A percentile compares a stretch with the other conserved stretches of the same genome.
Conservation (phyloP, 2,329 filamentous ascomycete species). For the Hymenoscyphus repandus region DNA sequence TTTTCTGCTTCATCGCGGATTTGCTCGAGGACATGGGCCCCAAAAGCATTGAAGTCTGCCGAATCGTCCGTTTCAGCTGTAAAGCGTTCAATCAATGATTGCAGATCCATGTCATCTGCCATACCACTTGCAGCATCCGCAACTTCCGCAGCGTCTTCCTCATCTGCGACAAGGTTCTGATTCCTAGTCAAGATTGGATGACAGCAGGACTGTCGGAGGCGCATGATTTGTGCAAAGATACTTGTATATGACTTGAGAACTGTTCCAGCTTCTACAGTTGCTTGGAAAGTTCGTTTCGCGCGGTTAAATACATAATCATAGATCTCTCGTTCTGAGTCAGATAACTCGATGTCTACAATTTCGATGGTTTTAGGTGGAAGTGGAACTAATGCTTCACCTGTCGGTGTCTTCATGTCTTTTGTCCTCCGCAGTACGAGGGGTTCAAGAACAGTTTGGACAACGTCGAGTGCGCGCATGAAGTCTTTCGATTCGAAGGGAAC, state of each 20-base stretch:
- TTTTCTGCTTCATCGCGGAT: constrained; percentile 84
- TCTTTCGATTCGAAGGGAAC: constrained; percentile 95
- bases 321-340: constrained; percentile 77
- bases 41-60: constrained; percentile 65
- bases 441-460: constrained; percentile 94
- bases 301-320: constrained; percentile 85
- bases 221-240: constrained; percentile 93
- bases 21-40: constrained; percentile 80
- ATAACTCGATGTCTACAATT: constrained; percentile 85
- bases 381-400: constrained; percentile 74
- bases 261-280: constrained; percentile 86
- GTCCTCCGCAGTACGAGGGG: constrained; percentile 92
- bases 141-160: constrained; percentile 73
- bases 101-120: constrained; percentile 93
- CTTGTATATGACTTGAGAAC: constrained; percentile 94
- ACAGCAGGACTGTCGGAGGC: constrained; percentile 88
- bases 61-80: constrained; percentile 60
- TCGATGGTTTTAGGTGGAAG: constrained; percentile 75
- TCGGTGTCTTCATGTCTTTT: constrained; percentile 96
- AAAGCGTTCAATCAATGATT: constrained; percentile 79
- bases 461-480: constrained; percentile 87
- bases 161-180: constrained; percentile 76
- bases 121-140: constrained; percentile 77
- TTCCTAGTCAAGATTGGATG: constrained; percentile 88
- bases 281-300: constrained; percentile 77